These are phyloP conservation scores for Scenedesmus sp. DNA, from an alignment of 163 green algal genomes.

Conservation along the genomic window DNA sequence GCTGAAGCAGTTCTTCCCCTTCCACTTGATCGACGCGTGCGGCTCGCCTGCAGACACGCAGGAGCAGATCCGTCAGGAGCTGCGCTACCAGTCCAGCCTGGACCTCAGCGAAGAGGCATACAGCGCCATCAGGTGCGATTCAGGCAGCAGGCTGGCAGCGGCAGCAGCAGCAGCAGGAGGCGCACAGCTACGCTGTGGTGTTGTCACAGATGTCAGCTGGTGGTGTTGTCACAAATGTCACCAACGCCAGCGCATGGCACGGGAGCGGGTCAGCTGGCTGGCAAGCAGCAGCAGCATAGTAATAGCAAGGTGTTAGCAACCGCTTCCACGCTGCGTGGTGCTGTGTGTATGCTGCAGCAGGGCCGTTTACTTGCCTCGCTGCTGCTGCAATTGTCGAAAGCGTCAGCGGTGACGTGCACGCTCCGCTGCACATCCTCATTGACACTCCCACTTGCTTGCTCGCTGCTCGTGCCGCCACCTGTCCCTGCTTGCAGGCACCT, in stretches of 20 bases:
- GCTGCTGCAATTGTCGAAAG: too few species aligned
- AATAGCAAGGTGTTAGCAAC: background rate
- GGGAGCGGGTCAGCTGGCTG: too few species aligned
- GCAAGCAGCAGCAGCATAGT: background rate
- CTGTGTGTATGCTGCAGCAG: too few species aligned
- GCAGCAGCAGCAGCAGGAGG: background rate
- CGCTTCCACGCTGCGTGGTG: too few species aligned
- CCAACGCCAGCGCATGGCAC: background rate
- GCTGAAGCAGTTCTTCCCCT: slow-evolving; percentile 87
- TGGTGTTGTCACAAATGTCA: background rate
- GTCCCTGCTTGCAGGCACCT: slow-evolving; percentile 71
- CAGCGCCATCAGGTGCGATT: slow-evolving; percentile 56
- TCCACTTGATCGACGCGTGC: slow-evolving; percentile 94
- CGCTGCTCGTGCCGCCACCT: too few species aligned
- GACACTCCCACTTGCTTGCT: too few species aligned
- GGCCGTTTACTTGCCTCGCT: too few species aligned
- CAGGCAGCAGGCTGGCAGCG: background rate
- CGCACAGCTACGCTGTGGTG: background rate
- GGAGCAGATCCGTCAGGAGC: slow-evolving; percentile 75
- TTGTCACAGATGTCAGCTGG: background rate
- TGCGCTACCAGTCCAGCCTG: slow-evolving; percentile 89
- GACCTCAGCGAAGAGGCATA: slow-evolving; percentile 92
- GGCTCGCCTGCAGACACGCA: slow-evolving; percentile 86
- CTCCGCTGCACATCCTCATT: too few species aligned
- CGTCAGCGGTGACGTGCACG: too few species aligned